Evolutionary conservation across 352 stramenopile species (phyloP).

Genomic region (Phytophthora sansomeana): DNA sequence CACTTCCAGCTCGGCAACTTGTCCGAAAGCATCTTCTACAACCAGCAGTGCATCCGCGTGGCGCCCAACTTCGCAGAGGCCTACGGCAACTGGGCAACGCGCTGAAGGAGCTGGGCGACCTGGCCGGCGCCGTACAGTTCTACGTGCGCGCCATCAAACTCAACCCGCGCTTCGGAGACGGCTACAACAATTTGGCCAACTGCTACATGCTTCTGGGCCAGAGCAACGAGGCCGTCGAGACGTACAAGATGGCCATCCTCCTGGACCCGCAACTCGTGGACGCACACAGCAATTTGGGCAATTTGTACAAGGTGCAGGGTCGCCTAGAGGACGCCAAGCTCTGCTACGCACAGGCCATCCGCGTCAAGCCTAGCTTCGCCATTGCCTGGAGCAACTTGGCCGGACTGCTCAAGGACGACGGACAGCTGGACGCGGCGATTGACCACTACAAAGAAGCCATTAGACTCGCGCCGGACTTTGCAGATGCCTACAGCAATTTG

Average conservation of each 20-base stretch:
- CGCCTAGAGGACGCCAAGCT: constrained; percentile 86
- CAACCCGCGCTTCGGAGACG: constrained; percentile 91
- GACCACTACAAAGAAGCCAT: constrained; percentile 90
- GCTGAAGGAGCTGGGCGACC: constrained; percentile 94
- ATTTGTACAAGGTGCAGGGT: constrained; percentile 92
- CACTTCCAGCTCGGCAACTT: constrained; percentile 95
- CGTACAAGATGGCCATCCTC: constrained; percentile 95
- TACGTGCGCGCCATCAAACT: constrained; percentile 95
- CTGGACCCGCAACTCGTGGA: constrained; percentile 91
- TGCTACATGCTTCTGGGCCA: constrained; percentile 94
- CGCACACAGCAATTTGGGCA: constrained; percentile 95
- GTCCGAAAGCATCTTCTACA: constrained; percentile 95
- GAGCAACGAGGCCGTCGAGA: constrained; percentile 90
- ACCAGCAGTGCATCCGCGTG: constrained; percentile 94
- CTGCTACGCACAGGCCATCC: constrained; percentile 93
- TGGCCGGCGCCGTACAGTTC: constrained; percentile 91
- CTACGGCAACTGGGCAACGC: constrained; percentile 95
- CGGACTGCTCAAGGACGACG: constrained; percentile 92
- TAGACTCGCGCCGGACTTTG: constrained; percentile 82
- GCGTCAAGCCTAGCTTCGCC: constrained; percentile 89
- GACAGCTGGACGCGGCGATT: constrained; percentile 81
- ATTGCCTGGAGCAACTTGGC: constrained; percentile 94
- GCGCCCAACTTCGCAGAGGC: constrained; percentile 93
- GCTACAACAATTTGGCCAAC: constrained; percentile 94
- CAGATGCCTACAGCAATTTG: constrained; percentile 88